Conservation (phyloP, 1,284 basidiomycete genomes). For the Trichosporon sp. region DNA sequence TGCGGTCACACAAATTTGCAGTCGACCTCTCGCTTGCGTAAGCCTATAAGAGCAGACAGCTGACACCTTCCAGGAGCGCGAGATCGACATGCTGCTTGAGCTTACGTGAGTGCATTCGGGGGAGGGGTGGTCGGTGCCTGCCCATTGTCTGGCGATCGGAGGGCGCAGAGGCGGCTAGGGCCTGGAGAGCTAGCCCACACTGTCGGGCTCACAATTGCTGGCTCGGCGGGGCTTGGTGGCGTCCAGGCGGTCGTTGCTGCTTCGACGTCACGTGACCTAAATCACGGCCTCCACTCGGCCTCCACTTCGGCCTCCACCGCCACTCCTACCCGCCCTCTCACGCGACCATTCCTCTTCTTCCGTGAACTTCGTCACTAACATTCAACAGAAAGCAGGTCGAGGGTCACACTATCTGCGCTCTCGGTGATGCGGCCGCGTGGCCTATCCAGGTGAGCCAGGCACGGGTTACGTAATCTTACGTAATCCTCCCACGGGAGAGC, state of each 20-base stretch:
- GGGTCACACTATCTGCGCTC: conserved; percentile 89
- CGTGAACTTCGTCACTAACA: conserved; percentile 16
- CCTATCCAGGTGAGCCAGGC: conserved; percentile 89
- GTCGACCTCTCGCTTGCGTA: too few species aligned
- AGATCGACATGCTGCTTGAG: conserved; percentile 96
- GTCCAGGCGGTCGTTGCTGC: too few species aligned
- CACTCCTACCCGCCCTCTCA: not conserved
- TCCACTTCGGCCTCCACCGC: not conserved
- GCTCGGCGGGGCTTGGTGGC: not conserved
- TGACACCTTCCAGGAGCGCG: conserved; percentile 75
- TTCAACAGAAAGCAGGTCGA: conserved; percentile 81
- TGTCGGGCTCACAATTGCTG: not conserved
- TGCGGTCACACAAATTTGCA: too few species aligned
- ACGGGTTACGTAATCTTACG: not conserved
- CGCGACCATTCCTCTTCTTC: not conserved
- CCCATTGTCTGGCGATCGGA: too few species aligned
- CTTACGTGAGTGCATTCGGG: conserved; percentile 74
- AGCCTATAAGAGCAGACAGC: too few species aligned
- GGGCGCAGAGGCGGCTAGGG: too few species aligned
- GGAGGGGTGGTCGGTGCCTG: too few species aligned
- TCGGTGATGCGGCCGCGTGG: conserved; percentile 97
- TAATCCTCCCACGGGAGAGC: not conserved
- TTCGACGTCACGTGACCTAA: too few species aligned
- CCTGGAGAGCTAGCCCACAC: too few species aligned
- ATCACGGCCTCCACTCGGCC: not conserved